phyloP scores from a whole-genome alignment of 2,329 filamentous ascomycete genomes.

The Hypoxylon sp. region DNA sequence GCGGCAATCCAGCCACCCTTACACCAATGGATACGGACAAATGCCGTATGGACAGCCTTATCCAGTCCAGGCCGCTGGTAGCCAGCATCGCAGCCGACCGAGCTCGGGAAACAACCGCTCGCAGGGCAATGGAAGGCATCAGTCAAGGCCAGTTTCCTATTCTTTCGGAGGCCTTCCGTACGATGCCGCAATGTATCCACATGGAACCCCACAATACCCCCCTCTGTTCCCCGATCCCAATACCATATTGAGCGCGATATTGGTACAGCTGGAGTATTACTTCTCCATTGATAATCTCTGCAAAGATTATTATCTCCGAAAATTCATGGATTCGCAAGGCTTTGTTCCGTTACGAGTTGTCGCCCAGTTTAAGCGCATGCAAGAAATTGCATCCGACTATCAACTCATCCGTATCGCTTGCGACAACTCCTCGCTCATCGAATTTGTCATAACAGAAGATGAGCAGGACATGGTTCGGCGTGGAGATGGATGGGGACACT shows the following conservation, averaged over 20 bases:
- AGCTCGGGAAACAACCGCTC: conserved; percentile 39
- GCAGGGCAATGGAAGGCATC: conserved; percentile 27
- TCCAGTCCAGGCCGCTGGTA: conserved; percentile 36
- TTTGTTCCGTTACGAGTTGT: conserved; percentile 85
- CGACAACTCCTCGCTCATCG: conserved; percentile 74
- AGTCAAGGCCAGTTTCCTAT: conserved; percentile 43
- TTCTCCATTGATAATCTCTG: conserved; percentile 95
- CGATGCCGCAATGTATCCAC: conserved; percentile 62
- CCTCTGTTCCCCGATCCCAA: conserved; percentile 68
- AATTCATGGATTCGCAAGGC: conserved; percentile 94
- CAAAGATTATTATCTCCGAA: conserved; percentile 89
- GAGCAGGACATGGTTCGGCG: conserved; percentile 80
- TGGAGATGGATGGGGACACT: conserved; percentile 79
- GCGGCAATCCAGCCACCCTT: conserved; percentile 33
- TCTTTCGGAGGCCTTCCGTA: conserved; percentile 64
- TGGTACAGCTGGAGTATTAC: conserved; percentile 81
- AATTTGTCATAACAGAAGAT: conserved; percentile 79
- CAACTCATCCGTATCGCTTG: conserved; percentile 79
- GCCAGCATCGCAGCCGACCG: conserved; percentile 37
- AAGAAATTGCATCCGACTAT: conserved; percentile 74
- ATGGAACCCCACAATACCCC: conserved; percentile 60
- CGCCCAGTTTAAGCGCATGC: conserved; percentile 85
- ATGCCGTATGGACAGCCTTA: conserved; percentile 40
- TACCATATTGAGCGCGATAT: conserved; percentile 45
- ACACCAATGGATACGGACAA: conserved; percentile 32